Evolutionary conservation across 2,329 filamentous ascomycete species (phyloP).

Genomic region (Cladosporium oxysporum): DNA sequence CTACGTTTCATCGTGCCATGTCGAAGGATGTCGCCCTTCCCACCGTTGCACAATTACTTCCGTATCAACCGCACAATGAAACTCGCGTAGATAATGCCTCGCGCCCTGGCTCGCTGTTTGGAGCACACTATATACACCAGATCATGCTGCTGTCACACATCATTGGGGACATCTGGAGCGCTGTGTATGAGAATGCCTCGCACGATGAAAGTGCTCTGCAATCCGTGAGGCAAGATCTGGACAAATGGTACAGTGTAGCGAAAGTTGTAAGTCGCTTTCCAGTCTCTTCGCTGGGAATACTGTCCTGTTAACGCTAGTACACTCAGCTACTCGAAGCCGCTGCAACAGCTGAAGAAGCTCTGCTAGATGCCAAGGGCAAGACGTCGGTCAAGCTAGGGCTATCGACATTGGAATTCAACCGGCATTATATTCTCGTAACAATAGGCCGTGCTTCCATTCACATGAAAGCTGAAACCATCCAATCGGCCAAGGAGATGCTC

Average conservation of each 20-base stretch:
- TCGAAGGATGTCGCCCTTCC: conserved; percentile 24
- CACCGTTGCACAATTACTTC: conserved; percentile 24
- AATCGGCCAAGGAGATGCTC: conserved; percentile 25
- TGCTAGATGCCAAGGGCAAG: conserved; percentile 22
- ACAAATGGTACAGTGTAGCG: conserved; percentile 24
- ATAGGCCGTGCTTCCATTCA: conserved; percentile 19
- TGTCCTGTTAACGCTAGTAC: neutral
- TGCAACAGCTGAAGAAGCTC: conserved; percentile 25
- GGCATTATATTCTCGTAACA: conserved; percentile 23
- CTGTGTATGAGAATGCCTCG: conserved; percentile 18
- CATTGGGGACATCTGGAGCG: conserved; percentile 25
- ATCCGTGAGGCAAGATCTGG: conserved; percentile 21
- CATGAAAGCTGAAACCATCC: conserved; percentile 6
- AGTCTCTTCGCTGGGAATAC: neutral
- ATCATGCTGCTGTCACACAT: conserved; percentile 22
- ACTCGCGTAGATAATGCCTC: neutral
- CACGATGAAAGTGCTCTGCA: conserved; percentile 4
- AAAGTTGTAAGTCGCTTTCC: neutral
- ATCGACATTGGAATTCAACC: conserved; percentile 22
- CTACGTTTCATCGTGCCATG: conserved; percentile 27
- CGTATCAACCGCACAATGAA: conserved; percentile 21
- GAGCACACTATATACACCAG: conserved; percentile 28
- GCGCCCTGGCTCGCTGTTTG: conserved; percentile 23
- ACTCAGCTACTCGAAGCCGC: conserved; percentile 27
- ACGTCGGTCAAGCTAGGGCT: conserved; percentile 26